A percentile compares a stretch with the other conserved stretches of the same genome.
These are phyloP conservation scores for Porphyrellus cyaneotinctus DNA, from an alignment of 768 basidiomycete genomes.

Conservation along the genomic window DNA sequence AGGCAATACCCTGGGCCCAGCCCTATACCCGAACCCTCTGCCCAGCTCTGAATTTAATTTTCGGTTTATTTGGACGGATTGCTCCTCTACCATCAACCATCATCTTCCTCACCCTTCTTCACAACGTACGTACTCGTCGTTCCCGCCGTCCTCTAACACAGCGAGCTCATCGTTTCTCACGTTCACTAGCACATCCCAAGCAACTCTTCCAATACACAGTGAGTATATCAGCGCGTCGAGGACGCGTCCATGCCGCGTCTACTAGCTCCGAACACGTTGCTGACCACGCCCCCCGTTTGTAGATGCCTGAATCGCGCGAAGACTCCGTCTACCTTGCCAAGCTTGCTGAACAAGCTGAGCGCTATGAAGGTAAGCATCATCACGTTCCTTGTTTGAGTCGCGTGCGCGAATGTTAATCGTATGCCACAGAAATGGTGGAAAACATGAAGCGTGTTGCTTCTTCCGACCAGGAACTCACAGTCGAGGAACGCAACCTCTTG, in stretches of 20 bases:
- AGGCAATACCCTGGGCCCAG: constrained; percentile 33
- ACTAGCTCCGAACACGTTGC: constrained; percentile 12
- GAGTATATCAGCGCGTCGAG: constrained; percentile 34
- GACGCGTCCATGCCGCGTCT: constrained; percentile 34
- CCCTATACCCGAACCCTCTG: constrained; percentile 64
- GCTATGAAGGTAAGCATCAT: constrained; percentile 80
- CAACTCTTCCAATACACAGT: constrained; percentile 38
- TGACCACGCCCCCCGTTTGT: constrained; percentile 10
- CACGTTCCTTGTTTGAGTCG: background rate
- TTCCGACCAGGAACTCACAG: constrained; percentile 95
- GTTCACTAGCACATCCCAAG: constrained; percentile 15
- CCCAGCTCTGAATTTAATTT: constrained; percentile 68
- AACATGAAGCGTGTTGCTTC: constrained; percentile 99
- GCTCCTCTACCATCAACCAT: constrained; percentile 44
- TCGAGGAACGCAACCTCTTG: constrained; percentile 96
- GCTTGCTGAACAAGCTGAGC: constrained; percentile 99
- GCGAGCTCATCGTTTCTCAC: constrained; percentile 34
- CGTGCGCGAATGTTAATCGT: constrained; percentile 14
- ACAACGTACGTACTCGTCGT: constrained; percentile 39
- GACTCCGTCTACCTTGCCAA: constrained; percentile 99
- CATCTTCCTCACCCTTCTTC: constrained; percentile 37
- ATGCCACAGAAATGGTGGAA: constrained; percentile 84
- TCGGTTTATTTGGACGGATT: constrained; percentile 47
- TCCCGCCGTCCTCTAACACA: constrained; percentile 30
- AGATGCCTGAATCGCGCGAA: constrained; percentile 85